phyloP scores from a whole-genome alignment of 495 filamentous ascomycete genomes.

The Aspergillus leporis region DNA sequence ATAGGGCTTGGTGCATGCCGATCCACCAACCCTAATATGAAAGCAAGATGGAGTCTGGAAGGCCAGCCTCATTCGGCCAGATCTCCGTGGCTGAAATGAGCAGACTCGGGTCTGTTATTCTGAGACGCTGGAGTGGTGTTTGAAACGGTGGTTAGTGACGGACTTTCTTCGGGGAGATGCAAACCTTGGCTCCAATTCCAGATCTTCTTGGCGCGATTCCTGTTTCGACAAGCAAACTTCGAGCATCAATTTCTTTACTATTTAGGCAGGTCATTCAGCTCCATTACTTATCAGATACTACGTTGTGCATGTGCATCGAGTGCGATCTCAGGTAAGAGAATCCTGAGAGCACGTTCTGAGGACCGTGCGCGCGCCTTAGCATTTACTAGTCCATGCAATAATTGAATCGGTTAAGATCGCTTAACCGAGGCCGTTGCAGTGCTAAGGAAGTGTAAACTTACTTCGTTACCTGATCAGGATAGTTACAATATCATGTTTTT shows the following conservation, averaged over 20 bases:
- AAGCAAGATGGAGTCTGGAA: background rate
- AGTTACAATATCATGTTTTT: too few species aligned
- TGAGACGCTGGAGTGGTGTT: background rate
- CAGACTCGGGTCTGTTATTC: background rate
- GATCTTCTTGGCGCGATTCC: background rate
- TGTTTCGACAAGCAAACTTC: background rate
- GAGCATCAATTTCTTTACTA: background rate
- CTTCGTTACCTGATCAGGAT: too few species aligned
- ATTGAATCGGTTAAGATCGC: background rate
- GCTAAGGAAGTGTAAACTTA: background rate
- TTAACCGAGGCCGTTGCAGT: background rate
- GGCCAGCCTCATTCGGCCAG: background rate
- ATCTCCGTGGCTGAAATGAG: background rate
- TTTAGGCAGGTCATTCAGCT: background rate
- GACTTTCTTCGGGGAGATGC: conserved; percentile 1
- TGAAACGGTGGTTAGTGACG: conserved; percentile 1
- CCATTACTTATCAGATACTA: background rate
- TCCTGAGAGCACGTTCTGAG: background rate
- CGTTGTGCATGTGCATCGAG: background rate
- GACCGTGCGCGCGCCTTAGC: background rate
- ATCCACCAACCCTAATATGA: background rate
- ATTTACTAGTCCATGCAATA: background rate
- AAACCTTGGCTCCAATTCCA: background rate
- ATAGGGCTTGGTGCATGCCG: conserved; percentile 1
- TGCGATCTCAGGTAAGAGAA: too few species aligned